Percentiles rank a stretch among this genome's conserved stretches.
These are phyloP conservation scores for Saccharum officinarum DNA, from an alignment of 176 grass and related monocot species.

Conservation along the genomic window DNA sequence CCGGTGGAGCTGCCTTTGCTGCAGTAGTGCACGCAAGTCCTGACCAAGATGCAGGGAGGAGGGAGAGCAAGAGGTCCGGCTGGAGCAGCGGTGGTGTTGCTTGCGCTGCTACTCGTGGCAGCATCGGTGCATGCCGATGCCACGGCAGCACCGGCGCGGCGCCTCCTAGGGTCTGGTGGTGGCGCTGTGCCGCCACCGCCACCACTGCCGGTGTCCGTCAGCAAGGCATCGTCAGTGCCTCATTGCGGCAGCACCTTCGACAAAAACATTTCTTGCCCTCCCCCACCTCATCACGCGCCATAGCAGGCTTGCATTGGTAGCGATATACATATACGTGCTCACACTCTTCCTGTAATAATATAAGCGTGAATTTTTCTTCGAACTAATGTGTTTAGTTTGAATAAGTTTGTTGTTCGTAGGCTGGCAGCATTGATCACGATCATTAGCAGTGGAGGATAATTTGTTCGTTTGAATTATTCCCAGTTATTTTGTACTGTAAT, in stretches of 20 bases:
- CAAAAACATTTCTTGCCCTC: neutral
- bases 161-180: neutral
- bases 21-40: neutral
- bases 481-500: neutral
- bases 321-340: neutral
- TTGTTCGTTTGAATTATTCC: neutral
- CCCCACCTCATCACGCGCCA: neutral
- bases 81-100: neutral
- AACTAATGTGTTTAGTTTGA: neutral
- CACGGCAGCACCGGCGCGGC: neutral
- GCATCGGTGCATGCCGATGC: neutral
- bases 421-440: neutral
- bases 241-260: neutral
- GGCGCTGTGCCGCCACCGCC: neutral
- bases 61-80: neutral
- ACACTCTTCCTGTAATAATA: neutral
- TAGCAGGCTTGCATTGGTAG: neutral
- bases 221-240: neutral
- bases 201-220: neutral
- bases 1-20: neutral
- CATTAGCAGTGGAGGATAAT: neutral
- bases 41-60: conserved; percentile 22
- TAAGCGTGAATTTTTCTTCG: too few relatives aligned
- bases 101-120: neutral
- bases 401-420: neutral